These are phyloP conservation scores for Trypanosoma rangeli DNA, from an alignment of 208 protist genomes.

Conservation along the genomic window DNA sequence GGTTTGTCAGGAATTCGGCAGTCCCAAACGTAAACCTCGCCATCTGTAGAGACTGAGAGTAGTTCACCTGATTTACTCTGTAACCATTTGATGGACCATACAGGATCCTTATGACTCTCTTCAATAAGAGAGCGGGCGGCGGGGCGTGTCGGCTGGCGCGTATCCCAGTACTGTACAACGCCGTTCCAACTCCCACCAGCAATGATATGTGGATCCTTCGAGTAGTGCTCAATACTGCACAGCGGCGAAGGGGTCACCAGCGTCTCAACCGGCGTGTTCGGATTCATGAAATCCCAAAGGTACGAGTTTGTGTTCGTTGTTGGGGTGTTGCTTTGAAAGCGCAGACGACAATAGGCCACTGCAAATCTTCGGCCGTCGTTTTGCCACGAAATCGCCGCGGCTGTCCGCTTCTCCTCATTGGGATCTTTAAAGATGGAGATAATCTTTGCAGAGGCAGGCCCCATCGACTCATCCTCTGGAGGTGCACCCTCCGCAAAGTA, in stretches of 20 bases:
- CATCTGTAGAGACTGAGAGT: slow-evolving; percentile 95
- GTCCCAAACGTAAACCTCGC: slow-evolving; percentile 95
- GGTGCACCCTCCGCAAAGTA: slow-evolving; percentile 91
- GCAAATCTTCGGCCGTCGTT: slow-evolving; percentile 93
- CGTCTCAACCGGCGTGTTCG: slow-evolving; percentile 93
- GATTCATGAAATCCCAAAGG: slow-evolving; percentile 97
- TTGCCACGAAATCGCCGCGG: slow-evolving; percentile 93
- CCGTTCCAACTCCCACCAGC: slow-evolving; percentile 97
- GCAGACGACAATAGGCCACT: slow-evolving; percentile 93
- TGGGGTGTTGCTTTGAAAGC: slow-evolving; percentile 93
- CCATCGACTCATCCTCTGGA: slow-evolving; percentile 74
- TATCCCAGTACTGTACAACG: slow-evolving; percentile 96
- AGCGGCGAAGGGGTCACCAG: slow-evolving; percentile 93
- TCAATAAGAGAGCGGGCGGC: slow-evolving; percentile 92
- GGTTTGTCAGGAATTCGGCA: slow-evolving; percentile 93
- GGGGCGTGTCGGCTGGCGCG: slow-evolving; percentile 87
- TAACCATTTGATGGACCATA: slow-evolving; percentile 96
- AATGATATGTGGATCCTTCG: slow-evolving; percentile 95
- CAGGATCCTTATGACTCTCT: slow-evolving; percentile 96
- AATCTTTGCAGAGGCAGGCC: slow-evolving; percentile 91
- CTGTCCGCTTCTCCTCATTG: slow-evolving; percentile 86
- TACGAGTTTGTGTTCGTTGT: slow-evolving; percentile 94
- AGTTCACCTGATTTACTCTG: slow-evolving; percentile 96
- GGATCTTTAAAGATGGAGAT: slow-evolving; percentile 95
- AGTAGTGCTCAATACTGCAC: slow-evolving; percentile 95